Conservation (phyloP, 2,329 filamentous ascomycete species). For the Cercospora sesami region DNA sequence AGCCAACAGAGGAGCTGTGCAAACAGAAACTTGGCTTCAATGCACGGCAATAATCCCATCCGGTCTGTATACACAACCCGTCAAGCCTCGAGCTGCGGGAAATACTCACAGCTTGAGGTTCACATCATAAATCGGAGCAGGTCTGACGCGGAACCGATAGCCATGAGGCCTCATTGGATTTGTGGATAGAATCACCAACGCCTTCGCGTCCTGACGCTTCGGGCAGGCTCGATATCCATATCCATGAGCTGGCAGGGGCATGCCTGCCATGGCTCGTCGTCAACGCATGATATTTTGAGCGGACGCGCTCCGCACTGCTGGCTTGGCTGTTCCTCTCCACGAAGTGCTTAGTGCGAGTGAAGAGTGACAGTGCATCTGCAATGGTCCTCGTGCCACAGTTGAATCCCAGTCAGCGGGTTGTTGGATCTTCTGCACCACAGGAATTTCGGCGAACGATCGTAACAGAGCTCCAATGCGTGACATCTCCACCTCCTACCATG, state of each 20-base stretch:
- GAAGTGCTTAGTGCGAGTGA: too few relatives aligned
- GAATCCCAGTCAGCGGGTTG: too few relatives aligned
- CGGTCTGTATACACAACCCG: background rate
- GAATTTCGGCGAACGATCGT: background rate
- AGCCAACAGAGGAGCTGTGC: background rate
- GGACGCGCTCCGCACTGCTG: background rate
- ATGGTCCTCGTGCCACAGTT: too few relatives aligned
- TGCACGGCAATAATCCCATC: background rate
- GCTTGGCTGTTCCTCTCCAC: background rate
- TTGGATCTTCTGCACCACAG: background rate
- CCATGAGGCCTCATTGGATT: background rate
- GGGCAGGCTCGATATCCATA: background rate
- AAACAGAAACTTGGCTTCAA: background rate
- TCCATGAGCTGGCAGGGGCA: background rate
- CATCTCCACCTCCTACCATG: background rate
- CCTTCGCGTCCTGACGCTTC: background rate
- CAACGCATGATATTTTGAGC: background rate
- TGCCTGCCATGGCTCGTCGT: background rate
- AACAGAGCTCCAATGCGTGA: background rate
- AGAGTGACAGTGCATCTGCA: too few relatives aligned
- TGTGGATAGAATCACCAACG: background rate
- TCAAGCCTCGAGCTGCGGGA: background rate
- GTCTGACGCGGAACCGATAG: background rate
- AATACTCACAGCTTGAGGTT: background rate
- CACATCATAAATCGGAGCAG: background rate